Evolutionary conservation across 257 asterid genomes (phyloP).

Genomic region (Gardenia jasminoides): DNA sequence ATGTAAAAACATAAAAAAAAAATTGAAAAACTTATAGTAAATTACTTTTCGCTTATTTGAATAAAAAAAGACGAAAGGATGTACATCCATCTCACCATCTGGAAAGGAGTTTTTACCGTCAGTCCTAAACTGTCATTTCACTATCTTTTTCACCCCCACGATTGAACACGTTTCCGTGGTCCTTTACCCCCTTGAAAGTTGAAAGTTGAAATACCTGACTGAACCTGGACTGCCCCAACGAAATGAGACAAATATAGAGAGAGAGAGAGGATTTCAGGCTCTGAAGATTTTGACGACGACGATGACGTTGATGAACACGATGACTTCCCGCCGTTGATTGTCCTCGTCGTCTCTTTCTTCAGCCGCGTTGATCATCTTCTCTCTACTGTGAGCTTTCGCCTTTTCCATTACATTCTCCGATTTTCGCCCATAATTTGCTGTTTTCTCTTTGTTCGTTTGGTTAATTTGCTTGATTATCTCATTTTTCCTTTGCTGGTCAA

Average conservation of each 20-base stretch:
- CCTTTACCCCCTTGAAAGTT: not conserved
- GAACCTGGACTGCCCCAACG: no score
- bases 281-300: not conserved
- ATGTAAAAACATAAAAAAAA: no score
- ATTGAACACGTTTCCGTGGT: not conserved
- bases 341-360: not conserved
- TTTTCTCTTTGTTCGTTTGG: not conserved
- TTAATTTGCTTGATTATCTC: no score
- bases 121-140: no score
- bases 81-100: not conserved
- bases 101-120: not conserved
- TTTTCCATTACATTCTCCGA: not conserved
- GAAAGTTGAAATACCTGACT: no score
- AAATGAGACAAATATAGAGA: not conserved
- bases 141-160: not conserved
- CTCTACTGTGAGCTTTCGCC: slow-evolving; percentile 7
- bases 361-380: not conserved
- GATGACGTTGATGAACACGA: slow-evolving; percentile 11
- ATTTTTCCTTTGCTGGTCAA: not conserved
- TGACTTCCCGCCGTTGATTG: slow-evolving; percentile 7
- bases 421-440: no score
- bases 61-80: no score
- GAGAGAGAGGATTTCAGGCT: not conserved
- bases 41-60: no score
- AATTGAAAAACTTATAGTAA: no score